Evolutionary conservation across 2,329 filamentous ascomycete genomes (phyloP).

Genomic region (Paradendryphiella salina): DNA sequence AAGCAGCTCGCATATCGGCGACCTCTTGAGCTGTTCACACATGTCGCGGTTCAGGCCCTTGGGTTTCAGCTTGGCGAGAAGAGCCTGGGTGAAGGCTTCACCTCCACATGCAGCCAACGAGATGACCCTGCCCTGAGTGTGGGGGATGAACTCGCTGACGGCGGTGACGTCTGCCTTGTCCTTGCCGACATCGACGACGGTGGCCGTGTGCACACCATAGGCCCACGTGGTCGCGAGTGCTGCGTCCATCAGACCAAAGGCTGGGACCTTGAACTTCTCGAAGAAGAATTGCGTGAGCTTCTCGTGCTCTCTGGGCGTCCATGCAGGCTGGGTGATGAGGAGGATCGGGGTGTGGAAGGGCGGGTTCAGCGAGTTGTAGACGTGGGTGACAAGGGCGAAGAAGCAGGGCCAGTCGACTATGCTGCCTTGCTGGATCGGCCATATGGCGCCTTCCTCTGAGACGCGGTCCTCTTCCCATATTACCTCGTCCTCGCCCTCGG

Average conservation of each 20-base stretch:
- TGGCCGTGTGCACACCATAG: constrained; percentile 80
- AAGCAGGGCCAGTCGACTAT: constrained; percentile 93
- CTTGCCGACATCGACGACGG: constrained; percentile 87
- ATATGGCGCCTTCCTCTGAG: constrained; percentile 85
- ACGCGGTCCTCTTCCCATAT: constrained; percentile 88
- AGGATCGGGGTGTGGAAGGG: constrained; percentile 94
- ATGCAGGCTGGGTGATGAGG: constrained; percentile 84
- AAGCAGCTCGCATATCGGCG: constrained; percentile 64
- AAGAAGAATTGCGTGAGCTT: constrained; percentile 91
- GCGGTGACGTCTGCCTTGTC: constrained; percentile 93
- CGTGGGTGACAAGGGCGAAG: constrained; percentile 88
- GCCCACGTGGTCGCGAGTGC: constrained; percentile 79
- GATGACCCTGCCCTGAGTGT: constrained; percentile 67
- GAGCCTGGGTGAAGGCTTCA: constrained; percentile 77
- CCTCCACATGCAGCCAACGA: constrained; percentile 74
- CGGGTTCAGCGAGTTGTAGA: constrained; percentile 85
- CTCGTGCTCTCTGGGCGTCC: constrained; percentile 87
- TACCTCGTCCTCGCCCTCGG: constrained; percentile 59
- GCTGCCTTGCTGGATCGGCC: constrained; percentile 77
- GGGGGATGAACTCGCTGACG: constrained; percentile 78
- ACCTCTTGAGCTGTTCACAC: constrained; percentile 68
- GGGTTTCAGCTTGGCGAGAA: constrained; percentile 66
- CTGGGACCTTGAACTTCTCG: constrained; percentile 93
- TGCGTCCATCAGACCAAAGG: constrained; percentile 86
- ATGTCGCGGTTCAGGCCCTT: constrained; percentile 64